Conservation (phyloP, 371 early-diverging fungal species). For the Saksenaea oblongispora region DNA sequence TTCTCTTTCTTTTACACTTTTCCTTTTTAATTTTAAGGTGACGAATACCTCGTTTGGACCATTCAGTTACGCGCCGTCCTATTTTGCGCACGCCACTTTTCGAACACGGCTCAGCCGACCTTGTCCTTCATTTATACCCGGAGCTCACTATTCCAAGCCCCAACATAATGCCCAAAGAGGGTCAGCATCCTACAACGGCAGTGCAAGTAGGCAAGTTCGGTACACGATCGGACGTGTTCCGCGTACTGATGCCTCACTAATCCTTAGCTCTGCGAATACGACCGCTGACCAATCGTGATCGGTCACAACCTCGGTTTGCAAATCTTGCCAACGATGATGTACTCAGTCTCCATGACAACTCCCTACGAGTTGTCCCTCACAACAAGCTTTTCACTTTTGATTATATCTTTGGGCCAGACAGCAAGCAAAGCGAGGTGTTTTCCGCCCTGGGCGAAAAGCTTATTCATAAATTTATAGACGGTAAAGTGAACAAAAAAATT, state of each 20-base stretch:
- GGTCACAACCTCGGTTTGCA: conserved; percentile 45
- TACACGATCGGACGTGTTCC: not conserved
- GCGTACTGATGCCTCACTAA: not conserved
- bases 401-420: conserved; percentile 17
- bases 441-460: conserved; percentile 32
- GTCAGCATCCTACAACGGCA: conserved; percentile 11
- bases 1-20: too few relatives aligned
- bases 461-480: conserved; percentile 51
- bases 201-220: conserved; percentile 44
- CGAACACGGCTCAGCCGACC: too few relatives aligned
- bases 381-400: conserved; percentile 22
- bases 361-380: conserved; percentile 43
- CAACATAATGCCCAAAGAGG: conserved; percentile 27
- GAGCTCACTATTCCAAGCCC: too few relatives aligned
- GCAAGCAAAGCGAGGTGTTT: conserved; percentile 34
- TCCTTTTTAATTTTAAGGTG: too few relatives aligned
- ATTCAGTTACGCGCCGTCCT: too few relatives aligned
- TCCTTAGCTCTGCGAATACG: conserved; percentile 45
- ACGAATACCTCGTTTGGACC: too few relatives aligned
- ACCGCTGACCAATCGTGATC: conserved; percentile 46
- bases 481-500: conserved; percentile 18
- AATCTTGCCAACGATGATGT: conserved; percentile 33
- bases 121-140: conserved; percentile 2
- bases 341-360: conserved; percentile 22
- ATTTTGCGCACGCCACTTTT: too few relatives aligned